Evolutionary conservation across 2,329 filamentous ascomycete species (phyloP).

Genomic region (Alternaria gaisen): DNA sequence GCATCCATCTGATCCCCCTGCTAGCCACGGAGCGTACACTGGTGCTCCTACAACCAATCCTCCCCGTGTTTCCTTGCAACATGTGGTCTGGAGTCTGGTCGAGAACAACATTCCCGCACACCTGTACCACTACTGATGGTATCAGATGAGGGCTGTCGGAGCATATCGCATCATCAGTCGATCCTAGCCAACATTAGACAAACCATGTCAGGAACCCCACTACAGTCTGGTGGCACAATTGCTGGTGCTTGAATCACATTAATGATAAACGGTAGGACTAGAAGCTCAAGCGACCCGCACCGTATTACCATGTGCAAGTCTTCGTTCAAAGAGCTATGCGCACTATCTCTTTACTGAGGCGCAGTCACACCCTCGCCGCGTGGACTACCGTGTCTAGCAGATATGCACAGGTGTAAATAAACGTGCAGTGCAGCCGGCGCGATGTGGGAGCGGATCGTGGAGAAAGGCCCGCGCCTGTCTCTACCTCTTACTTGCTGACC

Average conservation of each 20-base stretch:
- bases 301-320: conserved; percentile 37
- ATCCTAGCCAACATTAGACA: conserved; percentile 17
- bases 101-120: conserved; percentile 25
- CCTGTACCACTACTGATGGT: conserved; percentile 42
- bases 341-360: conserved; percentile 22
- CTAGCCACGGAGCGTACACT: conserved; percentile 13
- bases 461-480: conserved; percentile 42
- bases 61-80: conserved; percentile 23
- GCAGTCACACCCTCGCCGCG: conserved; percentile 46
- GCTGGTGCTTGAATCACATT: conserved; percentile 22
- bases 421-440: conserved; percentile 53
- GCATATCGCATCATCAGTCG: conserved; percentile 27
- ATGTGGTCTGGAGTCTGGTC: conserved; percentile 36
- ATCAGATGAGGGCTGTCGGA: conserved; percentile 30
- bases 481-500: conserved; percentile 49
- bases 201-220: conserved; percentile 26
- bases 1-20: conserved; percentile 42
- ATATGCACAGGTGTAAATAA: conserved; percentile 52
- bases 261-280: conserved; percentile 30
- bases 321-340: conserved; percentile 8
- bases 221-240: conserved; percentile 26
- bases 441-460: conserved; percentile 51
- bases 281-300: conserved; percentile 38
- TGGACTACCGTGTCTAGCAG: conserved; percentile 43
- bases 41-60: conserved; percentile 19